A percentile compares a stretch with the other conserved stretches of the same genome.
phyloP scores from a whole-genome alignment of 306 rosid genomes.

The Purshia tridentata region DNA sequence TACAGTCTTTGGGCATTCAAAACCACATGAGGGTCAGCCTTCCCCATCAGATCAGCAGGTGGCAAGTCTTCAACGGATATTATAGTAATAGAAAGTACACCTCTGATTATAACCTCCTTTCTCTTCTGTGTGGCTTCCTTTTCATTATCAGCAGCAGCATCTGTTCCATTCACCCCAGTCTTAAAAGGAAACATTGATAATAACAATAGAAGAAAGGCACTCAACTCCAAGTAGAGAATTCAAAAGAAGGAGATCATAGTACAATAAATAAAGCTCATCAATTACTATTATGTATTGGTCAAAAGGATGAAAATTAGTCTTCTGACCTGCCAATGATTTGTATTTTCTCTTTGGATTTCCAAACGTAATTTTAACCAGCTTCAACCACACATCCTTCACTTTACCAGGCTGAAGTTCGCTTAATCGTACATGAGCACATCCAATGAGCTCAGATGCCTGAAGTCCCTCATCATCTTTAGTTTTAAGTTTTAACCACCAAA shows the following conservation, averaged over 20 bases:
- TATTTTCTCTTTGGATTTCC: slow-evolving; percentile 84
- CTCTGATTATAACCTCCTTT: slow-evolving; percentile 85
- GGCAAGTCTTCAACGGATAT: slow-evolving; percentile 98
- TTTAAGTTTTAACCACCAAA: slow-evolving; percentile 69
- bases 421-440: slow-evolving; percentile 61
- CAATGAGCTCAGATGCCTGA: slow-evolving; percentile 74
- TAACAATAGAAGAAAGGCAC: too few species aligned
- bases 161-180: slow-evolving; percentile 57
- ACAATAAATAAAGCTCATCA: slow-evolving; percentile 6
- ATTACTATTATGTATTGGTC: slow-evolving; percentile 18
- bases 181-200: slow-evolving; percentile 35
- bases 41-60: slow-evolving; percentile 75
- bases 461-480: slow-evolving; percentile 75
- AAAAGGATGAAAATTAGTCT: slow-evolving; percentile 17
- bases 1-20: slow-evolving; percentile 6
- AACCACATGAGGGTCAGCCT: slow-evolving; percentile 85
- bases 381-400: slow-evolving; percentile 95
- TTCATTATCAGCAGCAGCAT: slow-evolving; percentile 55
- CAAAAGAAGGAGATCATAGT: background rate
- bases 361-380: slow-evolving; percentile 93
- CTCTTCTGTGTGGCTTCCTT: slow-evolving; percentile 58
- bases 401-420: slow-evolving; percentile 87
- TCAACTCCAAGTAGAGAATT: background rate
- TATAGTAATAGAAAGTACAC: slow-evolving; percentile 79
- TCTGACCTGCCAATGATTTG: slow-evolving; percentile 81